Evolutionary conservation across 345 rosid genomes (phyloP), one percentile per base, ranked within the genome.

Genomic region (Brassica rapa): DNA sequence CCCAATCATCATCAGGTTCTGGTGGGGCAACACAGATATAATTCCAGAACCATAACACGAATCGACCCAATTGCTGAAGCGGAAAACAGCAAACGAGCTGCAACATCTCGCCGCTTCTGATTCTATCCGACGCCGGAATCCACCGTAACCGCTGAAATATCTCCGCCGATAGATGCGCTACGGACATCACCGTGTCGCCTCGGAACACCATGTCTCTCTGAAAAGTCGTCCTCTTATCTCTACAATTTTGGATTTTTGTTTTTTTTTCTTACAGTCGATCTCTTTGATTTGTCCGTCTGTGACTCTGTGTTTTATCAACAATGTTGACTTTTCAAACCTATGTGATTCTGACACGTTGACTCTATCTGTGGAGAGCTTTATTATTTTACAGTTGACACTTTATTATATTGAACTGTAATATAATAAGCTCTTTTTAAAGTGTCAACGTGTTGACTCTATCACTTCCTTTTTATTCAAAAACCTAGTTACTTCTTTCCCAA

Each of bases 31-130:
- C 85, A 79, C 91, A 92, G 6, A 92, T 82, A 43, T 83, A 90
- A 55, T 89, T 88, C 94, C 94, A 92, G 73, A 90, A 72, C 81
- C 86, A 88, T 4, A 87, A 85, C 46, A 86, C 84, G 57, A 92
- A 79, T 55, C 89, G 93, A 77, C 97, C 97, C 71, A 92, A 70
- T 77, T 90, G 91, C 11, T 86, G 87, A 32, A 92, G 82, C 29
- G 95, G 95, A 56, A 90, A 78, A 83, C 89, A 92, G 71, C 90
- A 91, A 4, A 90, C 73, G 41, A 92, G 90, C 72, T 90, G 86
- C 32, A 92, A 83, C 69, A 92, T 84, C 89, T 87, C 89, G 9
- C 75, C 75, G 81, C 86, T 82, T 80, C 78, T 86, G 37, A 92
- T 35, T 30, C 89, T 89, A 6, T 87, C 88, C 7, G 77, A 81